phyloP scores from a whole-genome alignment of 2,329 filamentous ascomycete species.

The Calonectria henricotiae region DNA sequence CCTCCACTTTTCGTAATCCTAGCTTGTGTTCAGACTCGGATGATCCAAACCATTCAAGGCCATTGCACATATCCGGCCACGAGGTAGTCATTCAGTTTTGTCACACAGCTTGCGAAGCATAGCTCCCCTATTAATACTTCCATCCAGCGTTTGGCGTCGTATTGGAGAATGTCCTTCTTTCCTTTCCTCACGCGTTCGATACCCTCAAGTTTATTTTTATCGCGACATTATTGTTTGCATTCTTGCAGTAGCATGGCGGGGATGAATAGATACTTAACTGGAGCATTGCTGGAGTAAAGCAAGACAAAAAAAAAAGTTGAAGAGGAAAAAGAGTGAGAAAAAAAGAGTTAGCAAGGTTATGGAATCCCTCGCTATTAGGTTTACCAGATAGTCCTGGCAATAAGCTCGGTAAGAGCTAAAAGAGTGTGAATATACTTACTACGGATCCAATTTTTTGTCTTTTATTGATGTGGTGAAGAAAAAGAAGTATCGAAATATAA shows the following conservation, averaged over 20 bases:
- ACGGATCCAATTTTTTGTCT: background rate
- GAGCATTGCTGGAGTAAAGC: conserved; percentile 13
- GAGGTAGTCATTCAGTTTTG: conserved; percentile 29
- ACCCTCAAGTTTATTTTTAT: conserved; percentile 38
- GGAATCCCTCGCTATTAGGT: background rate
- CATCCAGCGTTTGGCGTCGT: conserved; percentile 21
- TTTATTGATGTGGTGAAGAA: background rate
- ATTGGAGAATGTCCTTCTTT: background rate
- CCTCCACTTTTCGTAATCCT: conserved; percentile 42
- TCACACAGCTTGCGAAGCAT: conserved; percentile 33
- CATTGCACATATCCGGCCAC: conserved; percentile 48
- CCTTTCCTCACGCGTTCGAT: conserved; percentile 38
- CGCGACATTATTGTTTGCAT: conserved; percentile 19
- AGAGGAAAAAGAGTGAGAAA: conserved; percentile 22
- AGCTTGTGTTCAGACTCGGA: conserved; percentile 30
- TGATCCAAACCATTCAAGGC: conserved; percentile 35
- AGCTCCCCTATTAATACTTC: conserved; percentile 23
- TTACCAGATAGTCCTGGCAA: conserved; percentile 13
- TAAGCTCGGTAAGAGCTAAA: conserved; percentile 38
- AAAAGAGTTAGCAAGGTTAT: conserved; percentile 27
- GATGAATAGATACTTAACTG: conserved; percentile 24
- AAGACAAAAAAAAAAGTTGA: conserved; percentile 19
- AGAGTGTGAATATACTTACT: conserved; percentile 36
- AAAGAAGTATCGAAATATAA: background rate
- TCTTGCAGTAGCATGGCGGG: conserved; percentile 32